phyloP scores from a whole-genome alignment of 2,329 filamentous ascomycete species.

The Juglanconis juglandina region DNA sequence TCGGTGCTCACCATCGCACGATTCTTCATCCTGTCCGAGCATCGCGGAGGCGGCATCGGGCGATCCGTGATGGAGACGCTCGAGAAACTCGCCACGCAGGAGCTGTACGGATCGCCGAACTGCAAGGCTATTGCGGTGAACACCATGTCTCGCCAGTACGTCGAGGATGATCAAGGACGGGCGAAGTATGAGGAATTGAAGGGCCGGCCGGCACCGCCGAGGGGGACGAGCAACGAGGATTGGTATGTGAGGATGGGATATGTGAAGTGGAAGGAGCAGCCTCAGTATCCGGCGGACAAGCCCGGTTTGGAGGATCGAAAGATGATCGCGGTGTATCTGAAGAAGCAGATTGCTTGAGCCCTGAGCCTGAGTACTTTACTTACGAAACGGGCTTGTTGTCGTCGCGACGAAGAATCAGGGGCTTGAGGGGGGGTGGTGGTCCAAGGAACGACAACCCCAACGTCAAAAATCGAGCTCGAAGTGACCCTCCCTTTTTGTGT shows the following conservation, averaged over 20 bases:
- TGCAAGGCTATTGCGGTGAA: constrained; percentile 16
- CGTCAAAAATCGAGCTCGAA: too few relatives aligned
- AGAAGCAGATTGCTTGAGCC: background rate
- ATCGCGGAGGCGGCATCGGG: constrained; percentile 14
- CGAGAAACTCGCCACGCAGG: constrained; percentile 12
- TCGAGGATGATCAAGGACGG: constrained; percentile 17
- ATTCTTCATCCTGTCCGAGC: constrained; percentile 19
- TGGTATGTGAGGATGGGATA: constrained; percentile 19
- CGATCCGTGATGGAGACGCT: constrained; percentile 14
- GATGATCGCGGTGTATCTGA: constrained; percentile 4
- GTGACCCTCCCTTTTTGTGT: too few relatives aligned
- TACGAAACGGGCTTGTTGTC: background rate
- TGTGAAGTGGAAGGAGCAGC: constrained; percentile 16
- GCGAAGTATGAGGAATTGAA: constrained; percentile 1
- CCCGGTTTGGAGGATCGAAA: background rate
- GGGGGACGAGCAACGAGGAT: constrained; percentile 11
- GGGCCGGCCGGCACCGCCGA: background rate
- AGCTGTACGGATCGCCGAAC: constrained; percentile 18
- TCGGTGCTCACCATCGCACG: constrained; percentile 8
- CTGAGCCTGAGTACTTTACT: background rate
- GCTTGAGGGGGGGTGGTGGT: too few relatives aligned
- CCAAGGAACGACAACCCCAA: too few relatives aligned
- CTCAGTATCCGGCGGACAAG: background rate
- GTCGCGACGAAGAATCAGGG: too few relatives aligned
- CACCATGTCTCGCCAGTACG: constrained; percentile 15